A percentile compares a stretch with the other conserved stretches of the same genome.
These are phyloP conservation scores for Allium fistulosum DNA, from an alignment of 106 monocot genomes.

Conservation along the genomic window DNA sequence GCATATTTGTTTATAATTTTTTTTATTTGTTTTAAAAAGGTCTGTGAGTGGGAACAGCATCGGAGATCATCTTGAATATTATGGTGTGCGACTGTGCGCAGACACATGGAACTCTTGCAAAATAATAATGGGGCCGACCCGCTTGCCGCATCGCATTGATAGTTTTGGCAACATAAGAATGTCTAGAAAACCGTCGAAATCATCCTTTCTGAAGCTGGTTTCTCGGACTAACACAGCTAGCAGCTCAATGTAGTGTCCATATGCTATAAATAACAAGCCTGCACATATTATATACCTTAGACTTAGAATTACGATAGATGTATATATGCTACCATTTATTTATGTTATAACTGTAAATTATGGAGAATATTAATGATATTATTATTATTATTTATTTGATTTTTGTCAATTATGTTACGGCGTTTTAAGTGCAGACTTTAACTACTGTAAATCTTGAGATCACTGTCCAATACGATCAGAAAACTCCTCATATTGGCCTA, in stretches of 20 bases:
- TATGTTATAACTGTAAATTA: too few species aligned
- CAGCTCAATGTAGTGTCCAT: neutral
- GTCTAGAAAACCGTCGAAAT: constrained; percentile 17
- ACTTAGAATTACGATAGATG: too few species aligned
- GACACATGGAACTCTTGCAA: constrained; percentile 62
- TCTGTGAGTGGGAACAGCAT: constrained; percentile 80
- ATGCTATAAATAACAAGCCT: neutral
- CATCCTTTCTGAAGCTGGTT: constrained; percentile 1
- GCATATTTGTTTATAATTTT: neutral
- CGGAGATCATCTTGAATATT: constrained; percentile 64
- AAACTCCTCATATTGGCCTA: too few species aligned
- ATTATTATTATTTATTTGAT: too few species aligned
- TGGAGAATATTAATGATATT: too few species aligned
- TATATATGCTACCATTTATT: too few species aligned
- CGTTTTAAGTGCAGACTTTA: too few species aligned
- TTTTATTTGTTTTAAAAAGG: constrained; percentile 15
- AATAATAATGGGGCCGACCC: constrained; percentile 33
- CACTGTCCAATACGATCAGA: too few species aligned
- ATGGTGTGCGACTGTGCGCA: constrained; percentile 51
- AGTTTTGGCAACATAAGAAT: constrained; percentile 49
- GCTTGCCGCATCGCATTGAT: constrained; percentile 23
- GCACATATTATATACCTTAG: neutral
- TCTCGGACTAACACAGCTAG: neutral
- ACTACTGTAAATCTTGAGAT: too few species aligned
- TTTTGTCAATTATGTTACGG: too few species aligned